These are phyloP conservation scores for Streptanthus diversifolius DNA, from an alignment of 345 rosid genomes.

Conservation along the genomic window DNA sequence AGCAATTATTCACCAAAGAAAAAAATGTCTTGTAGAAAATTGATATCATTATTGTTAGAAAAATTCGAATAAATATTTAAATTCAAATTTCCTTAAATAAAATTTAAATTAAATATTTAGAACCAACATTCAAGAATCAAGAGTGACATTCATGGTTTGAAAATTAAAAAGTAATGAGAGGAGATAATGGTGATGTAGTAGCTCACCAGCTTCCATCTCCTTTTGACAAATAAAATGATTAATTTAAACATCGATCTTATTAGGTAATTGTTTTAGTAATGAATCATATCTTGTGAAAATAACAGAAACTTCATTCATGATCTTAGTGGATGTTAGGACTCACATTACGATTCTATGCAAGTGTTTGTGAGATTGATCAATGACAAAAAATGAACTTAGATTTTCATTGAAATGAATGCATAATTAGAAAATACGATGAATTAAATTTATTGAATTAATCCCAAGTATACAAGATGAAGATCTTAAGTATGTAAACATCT, in stretches of 20 bases:
- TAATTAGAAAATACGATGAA: background rate
- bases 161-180: slow-evolving; percentile 12
- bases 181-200: slow-evolving; percentile 29
- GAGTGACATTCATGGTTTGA: slow-evolving; percentile 8
- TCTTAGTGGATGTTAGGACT: background rate
- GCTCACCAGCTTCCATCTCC: slow-evolving; percentile 32
- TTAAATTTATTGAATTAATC: background rate
- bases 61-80: background rate
- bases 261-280: background rate
- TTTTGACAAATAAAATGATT: slow-evolving; percentile 26
- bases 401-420: background rate
- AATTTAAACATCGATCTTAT: background rate
- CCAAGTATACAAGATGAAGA: too few relatives aligned
- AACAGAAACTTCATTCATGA: background rate
- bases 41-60: background rate
- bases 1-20: background rate
- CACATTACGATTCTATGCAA: background rate
- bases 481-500: too few relatives aligned
- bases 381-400: background rate
- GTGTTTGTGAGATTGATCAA: background rate
- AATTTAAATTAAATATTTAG: background rate
- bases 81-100: background rate
- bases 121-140: slow-evolving; percentile 26
- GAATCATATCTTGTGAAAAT: background rate
- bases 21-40: background rate